Evolutionary conservation across 2,329 filamentous ascomycete species (phyloP).

Genomic region (Ciborinia camelliae): DNA sequence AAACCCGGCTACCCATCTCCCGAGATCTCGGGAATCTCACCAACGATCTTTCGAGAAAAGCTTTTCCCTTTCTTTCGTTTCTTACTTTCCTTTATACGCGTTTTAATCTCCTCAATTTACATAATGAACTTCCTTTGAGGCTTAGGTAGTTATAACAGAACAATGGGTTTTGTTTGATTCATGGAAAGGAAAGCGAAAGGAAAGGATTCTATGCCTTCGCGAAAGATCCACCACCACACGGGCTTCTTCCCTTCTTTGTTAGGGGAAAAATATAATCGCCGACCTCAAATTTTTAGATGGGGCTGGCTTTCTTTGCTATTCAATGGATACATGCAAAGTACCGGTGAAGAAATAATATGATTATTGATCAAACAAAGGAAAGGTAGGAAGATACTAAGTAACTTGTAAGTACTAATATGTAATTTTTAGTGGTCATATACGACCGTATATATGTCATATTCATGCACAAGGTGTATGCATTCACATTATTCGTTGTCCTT

Average conservation of each 20-base stretch:
- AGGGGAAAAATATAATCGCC: constrained; percentile 17
- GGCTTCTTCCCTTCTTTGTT: constrained; percentile 2
- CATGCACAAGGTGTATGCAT: constrained; percentile 10
- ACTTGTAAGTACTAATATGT: constrained; percentile 5
- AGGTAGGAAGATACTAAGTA: background rate
- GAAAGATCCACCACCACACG: background rate
- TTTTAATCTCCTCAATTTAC: background rate
- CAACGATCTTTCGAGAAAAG: constrained; percentile 1
- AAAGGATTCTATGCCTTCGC: background rate
- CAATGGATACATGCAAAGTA: constrained; percentile 4
- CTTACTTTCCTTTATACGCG: background rate
- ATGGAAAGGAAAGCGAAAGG: no score
- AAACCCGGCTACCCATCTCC: constrained; percentile 16
- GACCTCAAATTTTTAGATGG: constrained; percentile 16
- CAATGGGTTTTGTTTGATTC: background rate
- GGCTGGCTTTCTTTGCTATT: constrained; percentile 7
- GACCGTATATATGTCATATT: background rate
- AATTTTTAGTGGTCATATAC: background rate
- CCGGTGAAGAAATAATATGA: background rate
- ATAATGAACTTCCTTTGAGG: background rate
- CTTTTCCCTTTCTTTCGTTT: no score
- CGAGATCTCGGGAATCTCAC: constrained; percentile 21
- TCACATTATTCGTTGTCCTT: background rate
- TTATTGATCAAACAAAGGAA: constrained; percentile 6
- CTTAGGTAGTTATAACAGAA: background rate